Evolutionary conservation across 495 filamentous ascomycete genomes (phyloP).

Genomic region (Amorphotheca resinae): DNA sequence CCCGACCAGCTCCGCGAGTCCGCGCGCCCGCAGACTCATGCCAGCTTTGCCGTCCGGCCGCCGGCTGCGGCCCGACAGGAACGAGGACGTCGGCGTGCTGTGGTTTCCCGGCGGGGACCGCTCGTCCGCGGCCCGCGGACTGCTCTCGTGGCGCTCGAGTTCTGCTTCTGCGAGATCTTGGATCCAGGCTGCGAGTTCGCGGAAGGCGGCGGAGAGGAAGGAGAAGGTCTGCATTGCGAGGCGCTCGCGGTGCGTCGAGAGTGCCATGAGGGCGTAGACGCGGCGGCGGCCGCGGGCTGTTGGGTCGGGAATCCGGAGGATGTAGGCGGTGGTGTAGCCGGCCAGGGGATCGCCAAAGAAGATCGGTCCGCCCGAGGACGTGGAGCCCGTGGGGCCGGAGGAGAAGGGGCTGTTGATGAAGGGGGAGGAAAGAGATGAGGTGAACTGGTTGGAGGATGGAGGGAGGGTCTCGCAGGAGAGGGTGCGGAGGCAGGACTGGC

Average conservation of each 20-base stretch:
- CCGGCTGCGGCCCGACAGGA: conserved; percentile 46
- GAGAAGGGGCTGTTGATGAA: conserved; percentile 24
- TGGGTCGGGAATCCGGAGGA: conserved; percentile 80
- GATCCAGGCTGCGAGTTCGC: conserved; percentile 63
- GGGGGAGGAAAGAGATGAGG: conserved; percentile 23
- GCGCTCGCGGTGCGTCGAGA: conserved; percentile 57
- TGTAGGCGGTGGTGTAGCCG: conserved; percentile 85
- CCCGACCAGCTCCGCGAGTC: conserved; percentile 76
- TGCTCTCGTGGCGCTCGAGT: conserved; percentile 32
- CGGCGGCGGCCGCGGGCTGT: conserved; percentile 77
- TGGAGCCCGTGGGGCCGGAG: conserved; percentile 11
- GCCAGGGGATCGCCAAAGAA: conserved; percentile 74
- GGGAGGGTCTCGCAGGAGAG: conserved; percentile 78
- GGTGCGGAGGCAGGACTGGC: conserved; percentile 75
- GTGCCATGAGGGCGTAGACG: conserved; percentile 79
- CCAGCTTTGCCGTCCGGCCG: conserved; percentile 44
- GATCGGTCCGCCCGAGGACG: conserved; percentile 52
- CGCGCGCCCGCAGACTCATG: conserved; percentile 51
- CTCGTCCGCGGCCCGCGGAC: conserved; percentile 16
- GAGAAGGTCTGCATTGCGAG: conserved; percentile 64
- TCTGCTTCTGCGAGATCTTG: conserved; percentile 45
- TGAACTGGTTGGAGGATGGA: conserved; percentile 31
- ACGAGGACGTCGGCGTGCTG: conserved; percentile 45
- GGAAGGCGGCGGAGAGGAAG: conserved; percentile 62
- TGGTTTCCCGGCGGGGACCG: conserved; percentile 16